phyloP scores from a whole-genome alignment of 371 early-diverging fungal genomes.

The Lichtheimia hyalospora region DNA sequence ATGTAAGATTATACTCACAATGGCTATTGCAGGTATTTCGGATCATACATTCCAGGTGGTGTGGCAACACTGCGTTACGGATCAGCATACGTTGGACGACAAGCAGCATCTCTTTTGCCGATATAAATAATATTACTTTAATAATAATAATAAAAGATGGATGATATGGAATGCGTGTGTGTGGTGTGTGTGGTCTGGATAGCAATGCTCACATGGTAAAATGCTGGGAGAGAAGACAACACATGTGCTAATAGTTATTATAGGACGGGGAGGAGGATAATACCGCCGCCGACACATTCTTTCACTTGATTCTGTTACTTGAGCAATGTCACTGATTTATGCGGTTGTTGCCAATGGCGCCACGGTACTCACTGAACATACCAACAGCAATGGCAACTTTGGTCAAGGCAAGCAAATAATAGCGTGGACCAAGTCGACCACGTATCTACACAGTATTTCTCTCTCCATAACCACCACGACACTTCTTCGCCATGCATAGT shows the following conservation, averaged over 20 bases:
- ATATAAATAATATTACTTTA: conserved; percentile 23
- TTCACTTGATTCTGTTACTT: too few relatives aligned
- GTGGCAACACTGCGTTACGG: conserved; percentile 50
- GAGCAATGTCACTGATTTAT: conserved; percentile 68
- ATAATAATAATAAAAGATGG: too few relatives aligned
- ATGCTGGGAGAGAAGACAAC: too few relatives aligned
- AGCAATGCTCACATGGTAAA: too few relatives aligned
- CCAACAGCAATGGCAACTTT: conserved; percentile 78
- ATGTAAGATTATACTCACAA: not conserved
- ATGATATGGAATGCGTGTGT: not conserved
- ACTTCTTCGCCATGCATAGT: conserved; percentile 39
- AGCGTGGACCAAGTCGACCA: not conserved
- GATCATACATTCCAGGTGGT: conserved; percentile 56
- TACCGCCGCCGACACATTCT: too few relatives aligned
- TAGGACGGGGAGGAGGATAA: too few relatives aligned
- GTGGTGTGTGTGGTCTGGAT: too few relatives aligned
- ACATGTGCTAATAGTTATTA: too few relatives aligned
- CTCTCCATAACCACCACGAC: not conserved
- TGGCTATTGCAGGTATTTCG: conserved; percentile 37
- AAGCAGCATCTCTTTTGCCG: conserved; percentile 47
- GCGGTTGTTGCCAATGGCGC: conserved; percentile 75
- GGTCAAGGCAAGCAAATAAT: conserved; percentile 37
- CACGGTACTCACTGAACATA: conserved; percentile 75
- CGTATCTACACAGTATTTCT: not conserved
- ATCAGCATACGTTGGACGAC: conserved; percentile 43